Base-by-base conservation (phyloP, 1,284 basidiomycete genomes). In the Gymnopus androsaceus region DNA sequence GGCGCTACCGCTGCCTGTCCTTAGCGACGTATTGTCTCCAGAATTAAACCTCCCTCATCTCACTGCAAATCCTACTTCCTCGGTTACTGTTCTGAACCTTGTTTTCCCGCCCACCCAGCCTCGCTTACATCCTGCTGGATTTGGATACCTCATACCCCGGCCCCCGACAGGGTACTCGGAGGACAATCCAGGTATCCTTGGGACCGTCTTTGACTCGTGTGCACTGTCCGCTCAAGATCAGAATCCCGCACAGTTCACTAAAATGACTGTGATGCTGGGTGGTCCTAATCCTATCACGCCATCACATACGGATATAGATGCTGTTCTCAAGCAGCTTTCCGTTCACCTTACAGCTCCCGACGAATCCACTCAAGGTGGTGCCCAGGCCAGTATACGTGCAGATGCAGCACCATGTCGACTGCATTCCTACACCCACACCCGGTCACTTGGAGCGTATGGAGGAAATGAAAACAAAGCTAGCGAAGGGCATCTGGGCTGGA, bases 81-180 rank as follows among this genome's bases (percentile, higher is more conserved):
- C 86, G 45, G 85, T 94, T 59, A 78, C 82, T 37, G 83, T 93
- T 48, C 68, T 91, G 63, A 90, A 92, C 72, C 72, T 94, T 65
- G 75, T 93, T 67, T 85, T 95, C 78, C 77, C 83, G 30, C 67
- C 73, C 4, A 74, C 79, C 21, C 66, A 70, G 23, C 67, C 66
- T 34, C 70, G 70, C 5, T 77, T 91, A 30, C 88, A 93, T 65
- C 92, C 92, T 0, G 75, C 81, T 12, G 96, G 95, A 0, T 98
- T 98, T 70, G 96, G 96, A 1, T 98, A 96, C 74, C 87, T 99
- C 61, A 82, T 97, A 52, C 94, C 95, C 0, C 88, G 95, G 6
- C 84, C 89, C 0, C 61, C 49, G 55, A 73, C 65, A 30, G 87
- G 70, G 12, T 83, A 84, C 68, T 59, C 64, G 17, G 58, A 59